A percentile compares a stretch with the other conserved stretches of the same genome.
Evolutionary conservation across 106 monocot genomes (phyloP).

Genomic region (Alisma plantagoaquatica): DNA sequence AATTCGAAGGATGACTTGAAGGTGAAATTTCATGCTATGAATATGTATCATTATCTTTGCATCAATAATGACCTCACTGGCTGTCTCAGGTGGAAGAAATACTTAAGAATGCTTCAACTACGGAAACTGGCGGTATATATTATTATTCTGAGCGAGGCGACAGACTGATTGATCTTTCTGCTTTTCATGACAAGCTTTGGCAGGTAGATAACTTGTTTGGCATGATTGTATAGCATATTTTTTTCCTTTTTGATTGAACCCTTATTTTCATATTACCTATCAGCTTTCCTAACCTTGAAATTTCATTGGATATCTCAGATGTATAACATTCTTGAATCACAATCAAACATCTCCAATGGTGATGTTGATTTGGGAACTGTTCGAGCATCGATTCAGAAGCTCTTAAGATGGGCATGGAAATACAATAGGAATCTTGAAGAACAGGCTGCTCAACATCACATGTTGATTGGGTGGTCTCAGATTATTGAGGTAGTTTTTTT

Average conservation of each 20-base stretch:
- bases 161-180: slow-evolving; percentile 75
- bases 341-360: slow-evolving; percentile 25
- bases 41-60: background rate
- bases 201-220: too few species aligned
- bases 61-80: slow-evolving; percentile 7
- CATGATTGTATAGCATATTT: too few species aligned
- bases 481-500: slow-evolving; percentile 49
- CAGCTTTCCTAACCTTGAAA: background rate
- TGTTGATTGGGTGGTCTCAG: slow-evolving; percentile 92
- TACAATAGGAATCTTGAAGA: slow-evolving; percentile 95
- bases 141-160: slow-evolving; percentile 93
- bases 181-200: slow-evolving; percentile 70
- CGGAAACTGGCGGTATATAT: slow-evolving; percentile 73
- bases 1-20: slow-evolving; percentile 38
- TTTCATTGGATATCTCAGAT: slow-evolving; percentile 25
- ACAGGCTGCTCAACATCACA: slow-evolving; percentile 91
- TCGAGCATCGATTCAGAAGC: slow-evolving; percentile 56
- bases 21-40: too few species aligned
- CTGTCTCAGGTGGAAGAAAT: slow-evolving; percentile 69
- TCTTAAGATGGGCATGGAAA: slow-evolving; percentile 88
- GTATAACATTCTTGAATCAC: slow-evolving; percentile 19
- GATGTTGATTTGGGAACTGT: slow-evolving; percentile 39
- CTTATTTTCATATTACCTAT: background rate
- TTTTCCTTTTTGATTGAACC: background rate
- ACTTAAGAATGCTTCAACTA: slow-evolving; percentile 52